Conservation (phyloP, 2,329 filamentous ascomycete species). For the Herpotrichia juniperi region DNA sequence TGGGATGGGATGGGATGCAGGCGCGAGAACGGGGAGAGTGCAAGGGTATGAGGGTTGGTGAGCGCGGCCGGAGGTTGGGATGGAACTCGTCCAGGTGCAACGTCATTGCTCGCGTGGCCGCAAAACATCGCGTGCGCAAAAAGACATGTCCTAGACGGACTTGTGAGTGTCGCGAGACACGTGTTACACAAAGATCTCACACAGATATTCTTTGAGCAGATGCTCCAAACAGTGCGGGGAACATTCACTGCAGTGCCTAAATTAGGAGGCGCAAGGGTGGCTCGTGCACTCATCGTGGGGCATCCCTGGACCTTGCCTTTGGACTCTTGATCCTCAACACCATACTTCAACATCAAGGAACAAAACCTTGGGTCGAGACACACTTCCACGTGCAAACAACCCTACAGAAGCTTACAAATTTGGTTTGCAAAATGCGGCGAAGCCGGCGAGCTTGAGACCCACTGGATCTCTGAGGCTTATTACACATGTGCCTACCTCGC, state of each 20-base stretch:
- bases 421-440: no score
- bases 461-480: no score
- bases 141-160: background rate
- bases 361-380: no score
- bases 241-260: background rate
- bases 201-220: no score
- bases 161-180: background rate
- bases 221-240: background rate
- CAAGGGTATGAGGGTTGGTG: background rate
- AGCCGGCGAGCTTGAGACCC: no score
- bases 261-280: background rate
- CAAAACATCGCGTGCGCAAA: background rate
- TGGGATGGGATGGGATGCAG: background rate
- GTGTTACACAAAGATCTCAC: background rate
- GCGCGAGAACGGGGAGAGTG: background rate
- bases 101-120: constrained; percentile 14
- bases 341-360: no score
- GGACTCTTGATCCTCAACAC: no score
- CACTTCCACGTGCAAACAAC: no score
- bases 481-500: no score
- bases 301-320: no score
- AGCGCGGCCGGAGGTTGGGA: background rate
- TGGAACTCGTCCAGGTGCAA: constrained; percentile 1
- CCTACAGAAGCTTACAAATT: no score
- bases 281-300: background rate